Percentiles rank a stretch among this genome's conserved stretches.
phyloP scores from a whole-genome alignment of 1,284 basidiomycete species.

The Malassezia equina region DNA sequence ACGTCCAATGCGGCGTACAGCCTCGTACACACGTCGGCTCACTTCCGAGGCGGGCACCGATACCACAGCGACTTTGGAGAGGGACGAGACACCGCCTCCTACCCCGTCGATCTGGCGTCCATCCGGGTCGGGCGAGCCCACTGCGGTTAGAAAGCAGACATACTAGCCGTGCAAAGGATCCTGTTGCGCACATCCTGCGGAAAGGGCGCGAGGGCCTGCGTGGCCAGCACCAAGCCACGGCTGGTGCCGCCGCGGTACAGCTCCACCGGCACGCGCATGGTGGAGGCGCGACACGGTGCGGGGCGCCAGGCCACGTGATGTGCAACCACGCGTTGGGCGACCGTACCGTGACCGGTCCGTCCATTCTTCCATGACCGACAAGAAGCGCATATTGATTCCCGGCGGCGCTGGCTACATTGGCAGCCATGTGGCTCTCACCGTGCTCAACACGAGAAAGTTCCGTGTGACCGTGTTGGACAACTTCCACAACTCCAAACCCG shows the following conservation, averaged over 20 bases:
- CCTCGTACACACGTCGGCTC: neutral
- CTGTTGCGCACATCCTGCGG: slow-evolving; percentile 48
- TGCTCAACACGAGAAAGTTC: slow-evolving; percentile 76
- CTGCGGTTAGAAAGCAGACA: slow-evolving; percentile 50
- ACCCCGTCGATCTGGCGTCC: slow-evolving; percentile 64
- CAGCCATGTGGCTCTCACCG: slow-evolving; percentile 76
- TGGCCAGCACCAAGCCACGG: slow-evolving; percentile 64
- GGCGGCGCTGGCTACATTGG: slow-evolving; percentile 54
- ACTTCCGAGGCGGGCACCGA: slow-evolving; percentile 18
- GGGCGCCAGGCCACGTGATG: neutral
- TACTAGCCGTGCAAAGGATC: slow-evolving; percentile 55
- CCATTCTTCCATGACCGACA: slow-evolving; percentile 12
- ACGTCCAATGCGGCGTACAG: neutral
- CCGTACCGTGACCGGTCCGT: neutral
- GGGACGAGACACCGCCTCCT: slow-evolving; percentile 66
- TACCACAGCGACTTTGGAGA: slow-evolving; percentile 70
- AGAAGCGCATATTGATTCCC: slow-evolving; percentile 43
- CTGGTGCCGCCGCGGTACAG: slow-evolving; percentile 62
- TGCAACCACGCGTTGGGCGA: neutral
- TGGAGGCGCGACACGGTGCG: neutral
- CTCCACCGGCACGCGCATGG: slow-evolving; percentile 12
- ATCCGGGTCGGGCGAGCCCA: slow-evolving; percentile 72
- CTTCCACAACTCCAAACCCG: slow-evolving; percentile 75
- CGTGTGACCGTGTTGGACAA: slow-evolving; percentile 56
- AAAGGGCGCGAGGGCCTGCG: slow-evolving; percentile 48